Percentiles rank a stretch among this genome's conserved stretches.
Evolutionary conservation across 495 filamentous ascomycete species (phyloP).

Genomic region (Choiromyces venosus): DNA sequence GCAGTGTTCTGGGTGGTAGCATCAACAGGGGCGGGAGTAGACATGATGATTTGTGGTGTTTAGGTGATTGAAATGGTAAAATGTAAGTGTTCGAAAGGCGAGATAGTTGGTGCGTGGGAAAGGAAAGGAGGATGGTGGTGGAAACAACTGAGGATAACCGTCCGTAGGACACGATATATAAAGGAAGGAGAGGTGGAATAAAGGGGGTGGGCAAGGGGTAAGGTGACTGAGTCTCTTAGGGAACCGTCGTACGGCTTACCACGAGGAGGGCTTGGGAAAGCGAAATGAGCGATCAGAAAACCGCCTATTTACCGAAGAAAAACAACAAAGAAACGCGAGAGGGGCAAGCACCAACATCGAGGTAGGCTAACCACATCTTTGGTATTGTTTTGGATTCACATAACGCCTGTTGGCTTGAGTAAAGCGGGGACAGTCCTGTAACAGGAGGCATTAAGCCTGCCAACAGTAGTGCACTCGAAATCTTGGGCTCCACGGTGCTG

Average conservation of each 20-base stretch:
- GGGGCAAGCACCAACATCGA: neutral
- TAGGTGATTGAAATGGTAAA: slow-evolving; percentile 16
- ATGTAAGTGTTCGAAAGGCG: neutral
- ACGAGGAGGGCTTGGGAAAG: slow-evolving; percentile 27
- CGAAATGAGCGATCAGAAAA: slow-evolving; percentile 34
- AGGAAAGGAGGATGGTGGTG: slow-evolving; percentile 10
- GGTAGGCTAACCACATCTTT: neutral
- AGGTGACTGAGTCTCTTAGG: slow-evolving; percentile 22
- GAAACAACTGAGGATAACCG: slow-evolving; percentile 16
- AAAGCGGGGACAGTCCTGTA: neutral
- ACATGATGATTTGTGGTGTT: slow-evolving; percentile 17
- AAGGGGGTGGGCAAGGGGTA: slow-evolving; percentile 1
- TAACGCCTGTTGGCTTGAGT: neutral
- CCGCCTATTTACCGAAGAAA: slow-evolving; percentile 17
- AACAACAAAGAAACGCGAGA: neutral
- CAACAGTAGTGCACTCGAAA: neutral
- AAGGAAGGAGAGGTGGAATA: slow-evolving; percentile 15
- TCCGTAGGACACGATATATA: slow-evolving; percentile 26
- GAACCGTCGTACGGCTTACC: slow-evolving; percentile 34
- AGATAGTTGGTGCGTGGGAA: neutral
- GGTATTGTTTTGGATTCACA: neutral
- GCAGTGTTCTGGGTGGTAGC: neutral
- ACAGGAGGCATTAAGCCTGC: neutral
- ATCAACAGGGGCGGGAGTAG: slow-evolving; percentile 16
- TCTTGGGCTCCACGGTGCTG: neutral